Base-by-base conservation (phyloP, 1,284 basidiomycete genomes). In the Sporisorium iseilematis-ciliati region DNA sequence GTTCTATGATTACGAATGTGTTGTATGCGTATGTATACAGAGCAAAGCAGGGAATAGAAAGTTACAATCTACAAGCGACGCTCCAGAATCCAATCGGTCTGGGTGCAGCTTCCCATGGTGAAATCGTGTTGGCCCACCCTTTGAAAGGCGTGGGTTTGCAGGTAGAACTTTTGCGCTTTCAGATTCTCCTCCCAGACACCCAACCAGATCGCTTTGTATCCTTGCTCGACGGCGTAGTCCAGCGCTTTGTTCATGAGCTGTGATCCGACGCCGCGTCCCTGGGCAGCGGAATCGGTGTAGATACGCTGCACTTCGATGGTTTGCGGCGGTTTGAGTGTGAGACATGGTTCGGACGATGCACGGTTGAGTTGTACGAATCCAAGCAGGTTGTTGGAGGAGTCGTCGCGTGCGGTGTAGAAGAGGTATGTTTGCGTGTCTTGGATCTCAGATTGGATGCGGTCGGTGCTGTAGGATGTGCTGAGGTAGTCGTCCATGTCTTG, bases 301-400 rank as follows among this genome's bases (percentile, higher is more conserved):
- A 75, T 75, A 50, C 72, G 72, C 49, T 69, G 66, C 14, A 75
- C 49, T 38, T 75, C 66, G 26, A 75, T 61, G 2, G 66, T 61
- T 14, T 66, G 10, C 12, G 58, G 63, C 7, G 72, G 60, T 42
- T 57, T 49, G 55, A 68, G 33, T 38, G 42, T 54, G 12, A 75
- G 58, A 40, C 72, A 75, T 1, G 63, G 63, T 33, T 75, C 72
- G 10, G 58, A 35, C 11, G 66, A 69, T 12, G 35, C 48, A 20
- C 57, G 60, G 18, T 68, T 65, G 41, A 75, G 52, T 43, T 69
- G 66, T 2, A 59, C 55, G 6, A 69, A 75, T 0, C 72, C 66
- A 4, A 75, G 58, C 52, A 75, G 50, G 12, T 31, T 16, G 31
- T 59, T 35, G 18, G 63, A 38, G 2, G 3, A 45, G 23, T 51